Conservation (phyloP, 805 yeast genomes). For the Millerozyma acaciae region DNA sequence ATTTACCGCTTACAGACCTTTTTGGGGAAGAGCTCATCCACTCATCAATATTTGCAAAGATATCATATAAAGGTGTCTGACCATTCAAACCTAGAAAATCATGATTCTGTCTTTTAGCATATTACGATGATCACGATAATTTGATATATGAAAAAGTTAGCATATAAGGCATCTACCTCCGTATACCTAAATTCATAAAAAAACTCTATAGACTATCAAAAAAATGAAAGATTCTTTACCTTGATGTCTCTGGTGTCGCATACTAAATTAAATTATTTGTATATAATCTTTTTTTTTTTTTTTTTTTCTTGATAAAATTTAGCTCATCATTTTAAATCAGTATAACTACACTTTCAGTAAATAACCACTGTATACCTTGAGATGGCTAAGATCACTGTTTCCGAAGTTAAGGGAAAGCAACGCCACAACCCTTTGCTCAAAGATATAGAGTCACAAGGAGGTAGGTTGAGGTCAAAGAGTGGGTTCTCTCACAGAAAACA, state of each 20-base stretch:
- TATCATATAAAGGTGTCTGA: too few species aligned
- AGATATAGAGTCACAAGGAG: slow-evolving; percentile 73
- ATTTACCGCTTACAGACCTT: slow-evolving; percentile 68
- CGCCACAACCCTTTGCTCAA: slow-evolving; percentile 81
- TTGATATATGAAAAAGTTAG: too few species aligned
- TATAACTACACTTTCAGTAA: not conserved
- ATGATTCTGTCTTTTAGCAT: too few species aligned
- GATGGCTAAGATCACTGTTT: slow-evolving; percentile 66
- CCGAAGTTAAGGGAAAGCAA: slow-evolving; percentile 48
- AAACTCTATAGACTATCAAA: not conserved
- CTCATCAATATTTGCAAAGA: slow-evolving; percentile 46
- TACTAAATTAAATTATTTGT: not conserved
- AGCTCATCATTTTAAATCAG: too few species aligned
- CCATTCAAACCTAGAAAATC: too few species aligned
- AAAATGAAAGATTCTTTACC: not conserved
- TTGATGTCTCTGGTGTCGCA: not conserved
- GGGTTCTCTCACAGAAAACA: slow-evolving; percentile 17
- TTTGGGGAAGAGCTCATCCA: slow-evolving; percentile 72
- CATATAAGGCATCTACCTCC: too few species aligned
- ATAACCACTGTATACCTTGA: too few species aligned
- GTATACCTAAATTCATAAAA: not conserved
- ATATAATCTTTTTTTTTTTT: not conserved
- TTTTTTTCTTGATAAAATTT: slow-evolving; percentile 1
- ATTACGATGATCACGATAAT: too few species aligned
- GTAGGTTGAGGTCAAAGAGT: slow-evolving; percentile 53